Conservation (phyloP, 179 eudicot genomes). For the Beta corolliflora region DNA sequence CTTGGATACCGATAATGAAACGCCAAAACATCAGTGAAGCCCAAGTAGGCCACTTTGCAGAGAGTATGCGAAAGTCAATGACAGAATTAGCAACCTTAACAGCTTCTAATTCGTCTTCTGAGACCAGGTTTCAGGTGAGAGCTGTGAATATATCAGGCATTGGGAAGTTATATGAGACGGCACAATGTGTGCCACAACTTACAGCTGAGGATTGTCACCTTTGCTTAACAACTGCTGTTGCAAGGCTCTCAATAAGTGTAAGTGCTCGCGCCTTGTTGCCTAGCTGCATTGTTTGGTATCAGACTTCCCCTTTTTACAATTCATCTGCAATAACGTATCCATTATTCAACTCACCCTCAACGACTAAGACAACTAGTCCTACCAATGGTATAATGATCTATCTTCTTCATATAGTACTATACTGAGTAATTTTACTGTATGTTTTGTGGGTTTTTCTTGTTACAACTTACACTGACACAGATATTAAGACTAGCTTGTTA, state of each 20-base stretch:
- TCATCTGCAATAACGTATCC: not conserved
- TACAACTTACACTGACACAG: no score
- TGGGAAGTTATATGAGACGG: constrained; percentile 4
- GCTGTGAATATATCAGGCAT: not conserved
- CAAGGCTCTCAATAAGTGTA: not conserved
- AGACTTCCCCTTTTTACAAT: not conserved
- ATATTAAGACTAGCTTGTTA: no score
- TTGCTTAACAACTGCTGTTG: constrained; percentile 7
- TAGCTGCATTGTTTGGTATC: no score
- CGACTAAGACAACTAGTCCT: no score
- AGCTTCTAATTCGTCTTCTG: not conserved
- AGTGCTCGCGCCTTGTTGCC: no score
- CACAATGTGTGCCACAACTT: constrained; percentile 28
- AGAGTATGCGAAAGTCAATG: not conserved
- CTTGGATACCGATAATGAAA: not conserved
- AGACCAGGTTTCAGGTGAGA: not conserved
- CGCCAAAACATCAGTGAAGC: not conserved
- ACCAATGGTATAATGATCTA: no score
- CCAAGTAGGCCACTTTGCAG: not conserved
- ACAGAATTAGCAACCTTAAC: not conserved
- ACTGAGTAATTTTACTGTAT: no score
- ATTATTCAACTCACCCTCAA: not conserved
- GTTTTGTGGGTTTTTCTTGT: no score
- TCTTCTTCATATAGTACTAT: no score
- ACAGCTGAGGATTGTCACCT: not conserved